Percentiles rank a stretch among this genome's conserved stretches.
phyloP scores from a whole-genome alignment of 805 yeast species.

The Helenozyma baotianmanensis region DNA sequence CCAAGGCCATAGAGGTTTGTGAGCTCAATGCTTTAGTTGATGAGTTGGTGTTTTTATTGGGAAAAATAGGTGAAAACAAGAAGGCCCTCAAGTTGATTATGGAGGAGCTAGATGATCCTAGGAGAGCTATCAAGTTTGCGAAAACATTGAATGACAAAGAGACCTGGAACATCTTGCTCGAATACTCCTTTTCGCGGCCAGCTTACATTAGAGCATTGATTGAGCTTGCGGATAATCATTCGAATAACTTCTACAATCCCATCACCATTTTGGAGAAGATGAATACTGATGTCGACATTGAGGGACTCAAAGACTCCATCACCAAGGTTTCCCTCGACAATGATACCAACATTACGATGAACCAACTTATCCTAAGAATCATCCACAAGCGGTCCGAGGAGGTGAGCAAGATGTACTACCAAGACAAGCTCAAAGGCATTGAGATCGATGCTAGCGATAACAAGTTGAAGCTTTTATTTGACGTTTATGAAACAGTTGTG shows the following conservation, averaged over 20 bases:
- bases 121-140: constrained; percentile 77
- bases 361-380: constrained; percentile 45
- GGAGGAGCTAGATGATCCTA: constrained; percentile 72
- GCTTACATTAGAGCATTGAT: constrained; percentile 72
- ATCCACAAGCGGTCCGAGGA: constrained; percentile 29
- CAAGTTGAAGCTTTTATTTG: constrained; percentile 17
- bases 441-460: constrained; percentile 18
- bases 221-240: constrained; percentile 57
- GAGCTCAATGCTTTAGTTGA: constrained; percentile 48
- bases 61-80: constrained; percentile 74
- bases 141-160: constrained; percentile 62
- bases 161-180: constrained; percentile 74
- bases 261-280: constrained; percentile 63
- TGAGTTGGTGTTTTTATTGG: constrained; percentile 78
- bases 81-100: constrained; percentile 75
- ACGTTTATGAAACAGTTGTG: constrained; percentile 27
- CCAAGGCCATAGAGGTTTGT: constrained; percentile 64
- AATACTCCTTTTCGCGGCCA: constrained; percentile 67
- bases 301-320: constrained; percentile 60
- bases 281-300: constrained; percentile 57
- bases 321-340: constrained; percentile 60
- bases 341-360: constrained; percentile 48
- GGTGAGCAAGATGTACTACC: constrained; percentile 19
- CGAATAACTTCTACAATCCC: constrained; percentile 48
- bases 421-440: constrained; percentile 23